These are phyloP conservation scores for Microcyclosporella mali DNA, from an alignment of 2,329 filamentous ascomycete species.

Conservation along the genomic window DNA sequence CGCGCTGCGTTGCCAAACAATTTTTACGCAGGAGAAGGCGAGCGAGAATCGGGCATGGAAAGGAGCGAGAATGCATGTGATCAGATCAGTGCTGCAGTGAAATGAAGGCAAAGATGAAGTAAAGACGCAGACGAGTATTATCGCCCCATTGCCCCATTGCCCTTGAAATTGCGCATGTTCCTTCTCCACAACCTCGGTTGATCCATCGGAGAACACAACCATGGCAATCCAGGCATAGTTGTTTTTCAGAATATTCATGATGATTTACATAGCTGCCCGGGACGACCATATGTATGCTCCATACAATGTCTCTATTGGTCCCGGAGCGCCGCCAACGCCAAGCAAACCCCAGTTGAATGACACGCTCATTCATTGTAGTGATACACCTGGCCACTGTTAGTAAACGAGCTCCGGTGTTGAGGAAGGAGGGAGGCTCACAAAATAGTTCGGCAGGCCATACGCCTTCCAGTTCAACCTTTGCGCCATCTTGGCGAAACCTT, in stretches of 20 bases:
- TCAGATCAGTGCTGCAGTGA: no score
- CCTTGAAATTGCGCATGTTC: no score
- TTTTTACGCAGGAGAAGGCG: no score
- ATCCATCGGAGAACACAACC: no score
- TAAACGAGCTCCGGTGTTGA: not conserved
- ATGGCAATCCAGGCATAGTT: no score
- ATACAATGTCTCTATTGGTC: constrained; percentile 4
- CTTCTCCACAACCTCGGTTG: no score
- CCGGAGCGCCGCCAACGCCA: constrained; percentile 5
- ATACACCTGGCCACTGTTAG: constrained; percentile 9
- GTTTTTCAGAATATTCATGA: not conserved
- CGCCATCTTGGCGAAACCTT: constrained; percentile 97
- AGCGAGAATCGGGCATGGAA: no score
- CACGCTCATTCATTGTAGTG: constrained; percentile 18
- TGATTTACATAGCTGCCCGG: constrained; percentile 4
- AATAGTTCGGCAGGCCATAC: constrained; percentile 92
- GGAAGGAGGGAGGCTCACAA: constrained; percentile 52
- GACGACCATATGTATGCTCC: constrained; percentile 1
- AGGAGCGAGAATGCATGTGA: no score
- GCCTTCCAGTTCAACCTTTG: constrained; percentile 77
- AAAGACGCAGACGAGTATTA: no score
- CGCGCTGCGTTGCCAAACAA: no score
- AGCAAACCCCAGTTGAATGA: constrained; percentile 1
- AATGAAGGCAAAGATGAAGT: no score
- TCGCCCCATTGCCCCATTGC: no score